Conservation (phyloP, 225 moss, liverwort and hornwort species). For the Marchantia polymorpha region DNA sequence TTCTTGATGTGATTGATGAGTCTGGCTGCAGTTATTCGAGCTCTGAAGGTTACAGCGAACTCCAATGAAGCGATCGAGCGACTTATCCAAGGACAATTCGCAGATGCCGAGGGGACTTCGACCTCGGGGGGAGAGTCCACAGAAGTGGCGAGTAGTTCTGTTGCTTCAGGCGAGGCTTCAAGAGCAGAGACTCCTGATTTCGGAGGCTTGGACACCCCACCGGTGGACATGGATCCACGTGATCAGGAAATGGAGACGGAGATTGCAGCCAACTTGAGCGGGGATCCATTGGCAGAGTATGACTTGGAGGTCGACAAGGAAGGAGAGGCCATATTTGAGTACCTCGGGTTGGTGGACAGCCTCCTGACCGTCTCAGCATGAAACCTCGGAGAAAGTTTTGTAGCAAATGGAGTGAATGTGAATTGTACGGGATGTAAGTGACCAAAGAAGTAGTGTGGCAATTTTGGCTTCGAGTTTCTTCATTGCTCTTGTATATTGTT, state of each 20-base stretch:
- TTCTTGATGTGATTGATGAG: not conserved
- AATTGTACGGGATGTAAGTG: not conserved
- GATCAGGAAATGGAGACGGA: slow-evolving; percentile 96
- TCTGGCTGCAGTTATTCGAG: slow-evolving; percentile 25
- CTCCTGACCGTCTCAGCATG: not conserved
- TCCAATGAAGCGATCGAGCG: slow-evolving; percentile 37
- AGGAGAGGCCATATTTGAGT: slow-evolving; percentile 79
- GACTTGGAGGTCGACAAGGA: slow-evolving; percentile 87
- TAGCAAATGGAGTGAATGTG: slow-evolving; percentile 7
- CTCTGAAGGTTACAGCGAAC: slow-evolving; percentile 21
- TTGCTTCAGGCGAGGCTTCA: slow-evolving; percentile 16
- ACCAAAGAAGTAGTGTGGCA: not conserved
- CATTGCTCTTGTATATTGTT: not conserved
- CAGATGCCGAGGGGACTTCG: slow-evolving; percentile 12
- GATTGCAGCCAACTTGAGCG: slow-evolving; percentile 69
- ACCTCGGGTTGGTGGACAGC: slow-evolving; percentile 44
- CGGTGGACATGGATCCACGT: slow-evolving; percentile 40
- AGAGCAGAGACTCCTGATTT: slow-evolving; percentile 23
- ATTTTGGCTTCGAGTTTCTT: not conserved
- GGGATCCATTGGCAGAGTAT: slow-evolving; percentile 82
- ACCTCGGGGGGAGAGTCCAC: slow-evolving; percentile 3
- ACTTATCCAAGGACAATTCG: slow-evolving; percentile 28
- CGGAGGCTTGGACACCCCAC: slow-evolving; percentile 22
- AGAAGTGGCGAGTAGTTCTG: not conserved
- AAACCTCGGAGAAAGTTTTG: not conserved